These are phyloP conservation scores for Neospora caninum DNA, from an alignment of 169 alveolate species.

Conservation along the genomic window DNA sequence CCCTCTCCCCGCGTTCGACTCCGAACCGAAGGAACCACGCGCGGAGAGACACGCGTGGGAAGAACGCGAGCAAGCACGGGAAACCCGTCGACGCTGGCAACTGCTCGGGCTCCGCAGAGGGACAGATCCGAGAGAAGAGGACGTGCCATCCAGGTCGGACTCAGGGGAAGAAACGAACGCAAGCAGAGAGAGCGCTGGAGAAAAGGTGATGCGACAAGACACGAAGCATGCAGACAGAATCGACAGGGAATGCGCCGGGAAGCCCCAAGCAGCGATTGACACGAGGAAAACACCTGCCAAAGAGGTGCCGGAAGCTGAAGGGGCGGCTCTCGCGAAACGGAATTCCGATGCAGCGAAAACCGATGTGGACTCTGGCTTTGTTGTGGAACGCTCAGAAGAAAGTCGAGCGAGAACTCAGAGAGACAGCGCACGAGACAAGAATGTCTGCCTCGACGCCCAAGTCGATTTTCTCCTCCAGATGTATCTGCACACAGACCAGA, in stretches of 20 bases:
- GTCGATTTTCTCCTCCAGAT: neutral
- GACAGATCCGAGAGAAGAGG: too few relatives aligned
- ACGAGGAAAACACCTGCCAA: too few relatives aligned
- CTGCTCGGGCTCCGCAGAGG: too few relatives aligned
- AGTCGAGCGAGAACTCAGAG: neutral
- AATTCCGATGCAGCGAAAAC: too few relatives aligned
- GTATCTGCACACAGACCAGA: constrained; percentile 6
- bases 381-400: neutral
- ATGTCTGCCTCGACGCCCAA: neutral
- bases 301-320: neutral
- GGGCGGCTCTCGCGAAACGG: too few relatives aligned
- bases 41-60: neutral
- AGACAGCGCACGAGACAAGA: neutral
- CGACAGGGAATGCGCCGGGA: neutral
- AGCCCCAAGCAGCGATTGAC: neutral
- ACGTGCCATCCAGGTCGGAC: neutral
- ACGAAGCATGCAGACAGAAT: neutral
- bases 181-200: neutral
- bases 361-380: too few relatives aligned
- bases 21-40: neutral
- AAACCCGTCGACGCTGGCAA: neutral
- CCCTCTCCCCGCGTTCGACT: neutral
- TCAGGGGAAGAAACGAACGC: neutral
- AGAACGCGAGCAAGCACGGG: neutral
- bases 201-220: neutral